Base-by-base conservation (phyloP, 371 early-diverging fungal genomes). In the Dinochytrium kinnereticum region DNA sequence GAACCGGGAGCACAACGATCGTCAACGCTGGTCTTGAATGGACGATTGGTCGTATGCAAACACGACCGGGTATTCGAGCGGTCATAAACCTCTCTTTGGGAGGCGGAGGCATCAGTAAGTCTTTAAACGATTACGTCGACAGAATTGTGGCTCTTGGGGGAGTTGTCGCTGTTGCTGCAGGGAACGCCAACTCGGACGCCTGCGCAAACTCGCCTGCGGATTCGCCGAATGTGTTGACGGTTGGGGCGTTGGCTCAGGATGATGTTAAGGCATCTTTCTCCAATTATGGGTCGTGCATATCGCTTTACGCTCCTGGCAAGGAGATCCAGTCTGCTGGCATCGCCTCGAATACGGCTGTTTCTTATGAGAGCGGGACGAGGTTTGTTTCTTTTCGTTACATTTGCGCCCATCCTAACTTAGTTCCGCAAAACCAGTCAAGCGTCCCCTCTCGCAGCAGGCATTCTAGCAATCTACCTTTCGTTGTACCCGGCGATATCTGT, bases 91-190 rank as follows among this genome's bases (percentile, higher is more conserved):
- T 83, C 80, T 74, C 76, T 38, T 65, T 85, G 21, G 81, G 81
- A 44, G 80, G 81, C 26, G 75, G 78, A 71, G 40, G 68, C 30
- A 69, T 39, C 34, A 40, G 59, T 26, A 1, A 65, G 55, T 49
- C 73, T 0, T 66, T 98, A 69, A 92, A 97, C 51, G 73, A 73
- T 0, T 37, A 82, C 19, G 81, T 84, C 36, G 72, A 69, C 19
- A 55, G 70, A 0, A 83, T 85, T 57, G 57, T 86, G 87, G 84
- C 0, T 91, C 30, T 33, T 17, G 61, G 61, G 36, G 61, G 31
- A 34, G 36, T 92, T 19, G 91, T 98, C 84, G 93, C 95, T 26
- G 96, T 97, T 53, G 99, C 99, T 69, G 99, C 99, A 26, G 99
- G 99, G 69, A 99, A 98, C 87, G 71, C 73, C 51, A 75, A 49